These are phyloP conservation scores for Chloromonas sp. DNA, from an alignment of 163 green algal species.

Conservation along the genomic window DNA sequence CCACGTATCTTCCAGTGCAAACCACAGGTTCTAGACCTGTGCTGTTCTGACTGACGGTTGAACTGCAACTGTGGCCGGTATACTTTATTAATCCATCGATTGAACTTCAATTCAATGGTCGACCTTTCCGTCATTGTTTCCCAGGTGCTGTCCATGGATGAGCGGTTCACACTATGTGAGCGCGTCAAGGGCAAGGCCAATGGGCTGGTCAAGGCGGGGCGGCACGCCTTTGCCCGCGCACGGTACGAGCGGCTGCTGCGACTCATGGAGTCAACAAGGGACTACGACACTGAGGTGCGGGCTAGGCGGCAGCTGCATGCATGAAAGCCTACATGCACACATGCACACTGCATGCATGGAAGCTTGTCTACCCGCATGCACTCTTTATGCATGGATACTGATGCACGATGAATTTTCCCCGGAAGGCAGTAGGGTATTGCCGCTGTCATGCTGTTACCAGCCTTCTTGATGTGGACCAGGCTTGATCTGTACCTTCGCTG, in stretches of 20 bases:
- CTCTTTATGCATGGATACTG: too few relatives aligned
- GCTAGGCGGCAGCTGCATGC: not conserved
- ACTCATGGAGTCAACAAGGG: slow-evolving; percentile 60
- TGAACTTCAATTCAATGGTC: too few relatives aligned
- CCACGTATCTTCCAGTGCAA: too few relatives aligned
- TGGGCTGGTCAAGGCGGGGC: slow-evolving; percentile 56
- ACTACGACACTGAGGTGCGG: slow-evolving; percentile 55
- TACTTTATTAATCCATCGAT: too few relatives aligned
- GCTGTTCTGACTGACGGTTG: too few relatives aligned
- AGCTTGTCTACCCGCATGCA: not conserved
- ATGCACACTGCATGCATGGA: not conserved
- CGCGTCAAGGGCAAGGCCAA: slow-evolving; percentile 74
- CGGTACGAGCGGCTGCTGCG: slow-evolving; percentile 45
- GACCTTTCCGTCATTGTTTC: not conserved
- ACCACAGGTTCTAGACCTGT: too few relatives aligned
- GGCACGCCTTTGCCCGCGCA: slow-evolving; percentile 21
- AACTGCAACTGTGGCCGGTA: too few relatives aligned
- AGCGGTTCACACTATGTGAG: slow-evolving; percentile 42
- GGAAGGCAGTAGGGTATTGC: not conserved
- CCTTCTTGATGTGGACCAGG: too few relatives aligned
- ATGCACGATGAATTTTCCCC: not conserved
- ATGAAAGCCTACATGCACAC: not conserved
- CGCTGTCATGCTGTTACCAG: not conserved
- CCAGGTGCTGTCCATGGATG: slow-evolving; percentile 37
- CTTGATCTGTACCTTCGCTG: too few relatives aligned